phyloP scores from a whole-genome alignment of 2,329 filamentous ascomycete genomes.

The Apiospora arundinis region DNA sequence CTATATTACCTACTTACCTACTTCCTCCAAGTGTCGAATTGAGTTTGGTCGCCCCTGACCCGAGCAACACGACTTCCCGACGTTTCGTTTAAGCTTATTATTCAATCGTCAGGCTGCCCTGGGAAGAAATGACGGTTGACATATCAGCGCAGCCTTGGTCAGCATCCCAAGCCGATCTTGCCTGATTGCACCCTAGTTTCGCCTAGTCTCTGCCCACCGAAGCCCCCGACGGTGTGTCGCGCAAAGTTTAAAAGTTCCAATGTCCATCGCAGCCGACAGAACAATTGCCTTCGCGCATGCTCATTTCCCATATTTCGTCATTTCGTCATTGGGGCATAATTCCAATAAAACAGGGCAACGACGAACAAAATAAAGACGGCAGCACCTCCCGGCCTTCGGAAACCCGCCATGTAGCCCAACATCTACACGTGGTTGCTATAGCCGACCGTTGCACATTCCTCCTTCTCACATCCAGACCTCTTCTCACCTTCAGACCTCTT shows the following conservation, averaged over 20 bases:
- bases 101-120: background rate
- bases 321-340: background rate
- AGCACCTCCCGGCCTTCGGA: background rate
- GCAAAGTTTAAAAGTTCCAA: background rate
- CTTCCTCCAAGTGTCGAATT: background rate
- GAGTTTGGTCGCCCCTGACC: background rate
- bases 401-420: background rate
- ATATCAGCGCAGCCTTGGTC: too few species aligned
- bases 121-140: background rate
- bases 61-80: background rate
- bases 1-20: too few species aligned
- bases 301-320: slow-evolving; percentile 1
- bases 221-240: background rate
- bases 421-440: background rate
- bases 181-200: background rate
- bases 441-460: background rate
- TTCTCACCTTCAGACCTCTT: background rate
- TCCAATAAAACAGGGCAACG: background rate
- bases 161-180: background rate
- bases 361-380: background rate
- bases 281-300: background rate
- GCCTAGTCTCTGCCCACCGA: background rate
- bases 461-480: background rate
- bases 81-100: background rate
- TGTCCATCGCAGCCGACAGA: background rate